Conservation (phyloP, 2,329 filamentous ascomycete species). For the Zasmidium citrigriseum region DNA sequence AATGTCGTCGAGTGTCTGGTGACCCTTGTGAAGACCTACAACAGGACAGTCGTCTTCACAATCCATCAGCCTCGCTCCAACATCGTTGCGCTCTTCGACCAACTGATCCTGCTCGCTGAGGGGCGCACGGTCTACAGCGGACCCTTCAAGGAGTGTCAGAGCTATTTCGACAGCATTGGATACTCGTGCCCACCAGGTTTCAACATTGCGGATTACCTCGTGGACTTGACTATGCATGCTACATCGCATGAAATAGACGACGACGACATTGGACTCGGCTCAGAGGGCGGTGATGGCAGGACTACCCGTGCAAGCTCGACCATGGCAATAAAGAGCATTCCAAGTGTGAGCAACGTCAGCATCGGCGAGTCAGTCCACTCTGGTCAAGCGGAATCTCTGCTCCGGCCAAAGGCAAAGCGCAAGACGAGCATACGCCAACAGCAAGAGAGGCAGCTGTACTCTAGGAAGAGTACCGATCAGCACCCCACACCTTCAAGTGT, state of each 20-base stretch:
- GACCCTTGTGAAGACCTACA: constrained; percentile 91
- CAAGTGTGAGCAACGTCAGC: constrained; percentile 77
- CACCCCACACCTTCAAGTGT: constrained; percentile 44
- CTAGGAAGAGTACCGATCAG: constrained; percentile 68
- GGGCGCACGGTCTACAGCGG: constrained; percentile 93
- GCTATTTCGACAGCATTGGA: constrained; percentile 88
- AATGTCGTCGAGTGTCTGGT: constrained; percentile 97
- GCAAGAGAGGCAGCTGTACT: constrained; percentile 89
- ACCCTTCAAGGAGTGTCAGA: constrained; percentile 82
- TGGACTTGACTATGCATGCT: constrained; percentile 97
- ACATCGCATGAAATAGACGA: constrained; percentile 59
- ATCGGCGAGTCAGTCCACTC: constrained; percentile 59
- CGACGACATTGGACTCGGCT: constrained; percentile 50
- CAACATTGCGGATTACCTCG: constrained; percentile 97
- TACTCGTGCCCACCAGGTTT: constrained; percentile 94
- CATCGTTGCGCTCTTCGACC: constrained; percentile 95
- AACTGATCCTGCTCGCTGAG: constrained; percentile 85
- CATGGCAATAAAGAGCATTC: constrained; percentile 84
- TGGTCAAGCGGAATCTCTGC: constrained; percentile 37
- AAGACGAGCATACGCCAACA: constrained; percentile 79
- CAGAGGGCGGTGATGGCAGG: constrained; percentile 61
- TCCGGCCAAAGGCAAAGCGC: constrained; percentile 68
- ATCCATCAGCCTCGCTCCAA: constrained; percentile 98
- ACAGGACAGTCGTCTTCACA: constrained; percentile 95
- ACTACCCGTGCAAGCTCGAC: constrained; percentile 83